Percentiles rank a stretch among this genome's conserved stretches.
These are phyloP conservation scores for Pyrenophora seminiperda DNA, from an alignment of 2,329 filamentous ascomycete species.

Conservation along the genomic window DNA sequence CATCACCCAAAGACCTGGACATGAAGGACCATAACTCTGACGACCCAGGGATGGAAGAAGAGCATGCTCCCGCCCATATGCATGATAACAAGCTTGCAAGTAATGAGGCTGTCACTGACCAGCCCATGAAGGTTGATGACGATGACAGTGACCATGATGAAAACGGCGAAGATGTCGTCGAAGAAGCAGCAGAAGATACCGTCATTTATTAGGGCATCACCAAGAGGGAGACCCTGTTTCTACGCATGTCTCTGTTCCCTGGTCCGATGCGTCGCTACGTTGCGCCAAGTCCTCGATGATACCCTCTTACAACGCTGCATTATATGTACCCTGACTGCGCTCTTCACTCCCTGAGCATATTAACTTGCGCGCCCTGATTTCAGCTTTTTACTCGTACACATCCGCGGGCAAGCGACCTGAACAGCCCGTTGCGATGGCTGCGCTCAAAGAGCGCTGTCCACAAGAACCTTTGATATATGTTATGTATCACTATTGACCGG, in stretches of 20 bases:
- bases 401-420: no score
- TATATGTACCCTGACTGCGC: no score
- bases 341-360: no score
- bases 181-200: conserved; percentile 80
- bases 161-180: conserved; percentile 76
- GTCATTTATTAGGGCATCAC: conserved; percentile 75
- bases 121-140: conserved; percentile 54
- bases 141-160: conserved; percentile 75
- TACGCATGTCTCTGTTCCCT: neutral
- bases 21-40: conserved; percentile 34
- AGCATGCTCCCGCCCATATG: conserved; percentile 20
- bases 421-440: no score
- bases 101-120: conserved; percentile 39
- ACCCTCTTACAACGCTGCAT: neutral
- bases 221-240: conserved; percentile 3
- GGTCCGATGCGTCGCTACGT: neutral
- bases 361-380: no score
- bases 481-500: neutral
- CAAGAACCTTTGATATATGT: no score
- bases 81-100: conserved; percentile 24
- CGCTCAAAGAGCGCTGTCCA: no score
- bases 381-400: no score
- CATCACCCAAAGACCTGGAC: conserved; percentile 30
- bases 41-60: conserved; percentile 20
- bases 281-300: neutral